Percentiles rank a stretch among this genome's conserved stretches.
phyloP scores from a whole-genome alignment of 2,329 filamentous ascomycete genomes.

The Fusarium liriodendri region DNA sequence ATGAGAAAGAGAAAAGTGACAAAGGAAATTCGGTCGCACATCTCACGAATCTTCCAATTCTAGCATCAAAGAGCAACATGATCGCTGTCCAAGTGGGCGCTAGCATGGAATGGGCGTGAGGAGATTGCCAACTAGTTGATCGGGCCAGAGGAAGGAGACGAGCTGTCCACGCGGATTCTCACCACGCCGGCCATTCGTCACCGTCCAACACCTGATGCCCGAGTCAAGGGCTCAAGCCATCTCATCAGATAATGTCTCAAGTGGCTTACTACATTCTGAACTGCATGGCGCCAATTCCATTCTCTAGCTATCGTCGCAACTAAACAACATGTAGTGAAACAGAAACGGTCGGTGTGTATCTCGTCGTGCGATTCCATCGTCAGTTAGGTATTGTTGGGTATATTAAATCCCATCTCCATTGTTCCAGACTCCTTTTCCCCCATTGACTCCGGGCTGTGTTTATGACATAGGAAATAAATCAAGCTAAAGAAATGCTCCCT shows the following conservation, averaged over 20 bases:
- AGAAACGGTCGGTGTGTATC: background rate
- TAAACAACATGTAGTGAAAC: background rate
- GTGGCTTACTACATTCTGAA: background rate
- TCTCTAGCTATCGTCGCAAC: background rate
- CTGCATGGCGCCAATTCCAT: background rate
- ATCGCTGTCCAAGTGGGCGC: background rate
- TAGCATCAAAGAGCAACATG: background rate
- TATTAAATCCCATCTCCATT: constrained; percentile 16
- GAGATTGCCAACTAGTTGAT: background rate
- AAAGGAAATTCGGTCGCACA: background rate
- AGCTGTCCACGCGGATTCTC: background rate
- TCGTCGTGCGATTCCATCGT: background rate
- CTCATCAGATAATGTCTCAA: background rate
- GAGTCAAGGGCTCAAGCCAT: background rate
- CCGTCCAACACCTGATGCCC: background rate
- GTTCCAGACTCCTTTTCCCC: background rate
- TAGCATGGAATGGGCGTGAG: background rate
- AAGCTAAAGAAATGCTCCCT: constrained; percentile 2
- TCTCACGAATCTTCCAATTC: background rate
- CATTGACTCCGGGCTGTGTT: constrained; percentile 18
- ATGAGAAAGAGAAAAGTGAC: background rate
- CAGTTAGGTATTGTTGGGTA: constrained; percentile 14
- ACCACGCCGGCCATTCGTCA: background rate
- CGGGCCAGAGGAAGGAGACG: background rate
- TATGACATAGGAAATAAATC: constrained; percentile 16